Evolutionary conservation across 2,329 filamentous ascomycete genomes (phyloP).

Genomic region (Botrytis elliptica): DNA sequence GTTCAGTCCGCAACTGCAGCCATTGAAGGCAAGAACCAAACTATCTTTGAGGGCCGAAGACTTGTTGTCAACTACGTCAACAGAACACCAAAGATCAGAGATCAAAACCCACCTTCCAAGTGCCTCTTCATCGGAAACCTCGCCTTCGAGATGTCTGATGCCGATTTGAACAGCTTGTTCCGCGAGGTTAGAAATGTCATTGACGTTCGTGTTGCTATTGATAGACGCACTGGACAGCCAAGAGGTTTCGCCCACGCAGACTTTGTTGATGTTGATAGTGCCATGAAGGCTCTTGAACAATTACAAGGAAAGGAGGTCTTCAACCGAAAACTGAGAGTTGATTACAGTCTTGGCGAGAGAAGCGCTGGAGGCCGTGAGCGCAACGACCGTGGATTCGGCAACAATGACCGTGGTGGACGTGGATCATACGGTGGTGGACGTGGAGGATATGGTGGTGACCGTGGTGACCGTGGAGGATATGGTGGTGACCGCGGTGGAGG

Average conservation of each 20-base stretch:
- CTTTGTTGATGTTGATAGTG: conserved; percentile 67
- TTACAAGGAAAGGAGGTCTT: conserved; percentile 60
- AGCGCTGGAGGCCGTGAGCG: neutral
- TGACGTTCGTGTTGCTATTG: conserved; percentile 79
- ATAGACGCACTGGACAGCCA: conserved; percentile 75
- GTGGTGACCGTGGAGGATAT: neutral
- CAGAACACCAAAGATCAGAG: conserved; percentile 29
- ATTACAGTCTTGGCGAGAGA: conserved; percentile 48
- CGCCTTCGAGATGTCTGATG: conserved; percentile 80
- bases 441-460: neutral
- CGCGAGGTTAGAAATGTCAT: conserved; percentile 64
- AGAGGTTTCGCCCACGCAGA: conserved; percentile 84
- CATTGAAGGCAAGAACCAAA: conserved; percentile 56
- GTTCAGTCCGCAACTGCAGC: conserved; percentile 54
- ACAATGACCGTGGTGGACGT: neutral
- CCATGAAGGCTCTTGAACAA: conserved; percentile 56
- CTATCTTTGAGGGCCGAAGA: conserved; percentile 62
- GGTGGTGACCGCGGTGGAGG: conserved; percentile 13
- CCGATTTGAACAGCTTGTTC: conserved; percentile 78
- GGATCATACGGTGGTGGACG: neutral
- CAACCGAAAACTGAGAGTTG: conserved; percentile 63
- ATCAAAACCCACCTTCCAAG: conserved; percentile 52
- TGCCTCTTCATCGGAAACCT: conserved; percentile 84
- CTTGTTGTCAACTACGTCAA: conserved; percentile 57
- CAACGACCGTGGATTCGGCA: neutral